These are phyloP conservation scores for Pelargonium cotyledonis DNA, from an alignment of 441 rosid species.

Conservation along the genomic window DNA sequence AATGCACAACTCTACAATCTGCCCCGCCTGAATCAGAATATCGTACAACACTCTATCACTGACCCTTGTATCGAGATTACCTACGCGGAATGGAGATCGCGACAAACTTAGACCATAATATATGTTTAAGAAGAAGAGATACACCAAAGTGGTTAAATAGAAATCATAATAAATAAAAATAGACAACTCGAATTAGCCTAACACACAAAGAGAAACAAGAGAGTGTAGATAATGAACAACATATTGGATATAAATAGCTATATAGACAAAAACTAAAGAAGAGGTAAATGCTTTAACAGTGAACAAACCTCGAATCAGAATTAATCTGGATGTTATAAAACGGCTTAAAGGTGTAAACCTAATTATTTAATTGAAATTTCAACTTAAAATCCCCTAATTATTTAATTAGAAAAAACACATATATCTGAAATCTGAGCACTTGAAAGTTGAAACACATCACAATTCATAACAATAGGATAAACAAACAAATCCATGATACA, in stretches of 20 bases:
- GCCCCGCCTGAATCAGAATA: conserved; percentile 81
- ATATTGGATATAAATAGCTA: neutral
- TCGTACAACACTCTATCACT: conserved; percentile 80
- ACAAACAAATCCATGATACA: neutral
- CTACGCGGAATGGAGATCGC: conserved; percentile 24
- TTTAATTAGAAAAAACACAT: no score
- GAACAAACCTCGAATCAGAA: no score
- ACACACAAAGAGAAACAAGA: no score
- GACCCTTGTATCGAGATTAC: conserved; percentile 78
- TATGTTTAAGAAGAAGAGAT: neutral
- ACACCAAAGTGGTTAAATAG: neutral
- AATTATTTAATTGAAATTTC: no score
- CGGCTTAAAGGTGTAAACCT: no score
- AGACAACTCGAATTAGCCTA: no score
- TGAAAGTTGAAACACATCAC: neutral
- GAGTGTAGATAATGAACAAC: no score
- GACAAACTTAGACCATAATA: neutral
- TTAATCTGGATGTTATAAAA: no score
- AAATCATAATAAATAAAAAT: neutral
- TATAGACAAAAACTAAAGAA: no score
- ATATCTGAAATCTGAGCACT: neutral
- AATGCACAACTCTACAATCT: conserved; percentile 62
- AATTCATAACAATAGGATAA: neutral
- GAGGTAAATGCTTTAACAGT: no score
- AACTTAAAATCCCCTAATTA: no score